These are phyloP conservation scores for Coemansia guatemalensis DNA, from an alignment of 192 early-diverging fungal species.

Conservation along the genomic window DNA sequence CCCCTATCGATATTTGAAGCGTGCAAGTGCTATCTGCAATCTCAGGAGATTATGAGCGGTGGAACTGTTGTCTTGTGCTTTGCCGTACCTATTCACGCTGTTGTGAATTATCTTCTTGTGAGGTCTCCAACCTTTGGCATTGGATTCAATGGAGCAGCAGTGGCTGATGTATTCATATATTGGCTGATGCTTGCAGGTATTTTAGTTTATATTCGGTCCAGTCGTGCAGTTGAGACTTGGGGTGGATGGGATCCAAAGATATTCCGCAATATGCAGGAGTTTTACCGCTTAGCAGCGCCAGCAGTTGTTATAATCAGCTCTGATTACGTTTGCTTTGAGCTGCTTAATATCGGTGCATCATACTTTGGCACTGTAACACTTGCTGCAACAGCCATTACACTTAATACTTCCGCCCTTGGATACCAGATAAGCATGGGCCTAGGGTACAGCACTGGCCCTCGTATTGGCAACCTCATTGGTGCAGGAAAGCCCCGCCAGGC, in stretches of 20 bases:
- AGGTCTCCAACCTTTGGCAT: too few species aligned
- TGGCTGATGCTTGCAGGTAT: constrained; percentile 68
- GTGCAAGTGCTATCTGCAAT: too few species aligned
- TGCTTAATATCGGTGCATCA: constrained; percentile 67
- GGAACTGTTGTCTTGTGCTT: too few species aligned
- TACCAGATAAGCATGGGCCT: constrained; percentile 72
- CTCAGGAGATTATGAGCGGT: too few species aligned
- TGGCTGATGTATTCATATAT: constrained; percentile 72
- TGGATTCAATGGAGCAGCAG: too few species aligned
- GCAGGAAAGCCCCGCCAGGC: constrained; percentile 57
- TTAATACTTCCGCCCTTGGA: constrained; percentile 65
- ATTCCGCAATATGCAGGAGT: constrained; percentile 61
- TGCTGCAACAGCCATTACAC: constrained; percentile 75
- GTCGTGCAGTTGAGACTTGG: constrained; percentile 67
- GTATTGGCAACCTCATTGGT: constrained; percentile 74
- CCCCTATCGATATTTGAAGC: too few species aligned
- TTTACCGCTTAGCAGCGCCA: constrained; percentile 71
- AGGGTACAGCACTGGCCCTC: constrained; percentile 68
- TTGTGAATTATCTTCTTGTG: too few species aligned
- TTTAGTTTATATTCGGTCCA: constrained; percentile 59
- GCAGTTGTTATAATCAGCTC: constrained; percentile 76
- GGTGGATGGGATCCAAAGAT: too few species aligned
- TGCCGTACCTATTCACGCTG: too few species aligned
- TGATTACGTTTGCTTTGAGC: constrained; percentile 83
- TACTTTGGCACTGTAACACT: constrained; percentile 57